Conservation (phyloP, 129 eudicot species). For the Saussurea involucrata region DNA sequence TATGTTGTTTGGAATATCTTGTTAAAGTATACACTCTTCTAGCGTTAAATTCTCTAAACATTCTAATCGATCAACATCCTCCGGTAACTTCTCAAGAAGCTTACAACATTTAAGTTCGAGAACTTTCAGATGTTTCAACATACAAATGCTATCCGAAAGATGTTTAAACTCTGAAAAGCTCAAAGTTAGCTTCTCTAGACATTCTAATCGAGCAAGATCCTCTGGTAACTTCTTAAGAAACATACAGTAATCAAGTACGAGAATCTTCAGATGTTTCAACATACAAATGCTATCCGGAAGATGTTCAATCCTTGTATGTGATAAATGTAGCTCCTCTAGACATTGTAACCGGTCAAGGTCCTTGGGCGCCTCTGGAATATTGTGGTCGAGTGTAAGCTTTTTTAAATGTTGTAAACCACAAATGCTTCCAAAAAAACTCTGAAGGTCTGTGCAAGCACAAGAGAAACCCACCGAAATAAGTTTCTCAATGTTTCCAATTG, state of each 20-base stretch:
- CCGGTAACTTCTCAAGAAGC: too few relatives aligned
- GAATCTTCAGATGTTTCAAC: too few relatives aligned
- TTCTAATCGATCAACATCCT: too few relatives aligned
- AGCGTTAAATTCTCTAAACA: background rate
- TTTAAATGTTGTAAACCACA: constrained; percentile 3
- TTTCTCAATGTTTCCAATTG: background rate
- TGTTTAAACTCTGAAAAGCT: too few relatives aligned
- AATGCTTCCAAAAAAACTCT: background rate
- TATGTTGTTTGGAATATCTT: background rate
- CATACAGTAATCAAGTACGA: too few relatives aligned
- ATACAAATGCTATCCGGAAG: too few relatives aligned
- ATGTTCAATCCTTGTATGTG: too few relatives aligned
- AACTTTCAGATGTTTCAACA: too few relatives aligned
- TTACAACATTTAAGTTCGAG: too few relatives aligned
- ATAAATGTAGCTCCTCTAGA: too few relatives aligned
- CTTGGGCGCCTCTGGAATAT: background rate
- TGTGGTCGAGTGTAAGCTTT: background rate
- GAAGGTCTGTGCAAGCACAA: constrained; percentile 12
- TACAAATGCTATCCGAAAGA: too few relatives aligned
- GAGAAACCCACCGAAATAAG: background rate
- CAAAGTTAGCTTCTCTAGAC: background rate
- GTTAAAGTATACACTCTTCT: background rate
- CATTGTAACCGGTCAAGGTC: background rate
- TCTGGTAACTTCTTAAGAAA: too few relatives aligned
- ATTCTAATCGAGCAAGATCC: background rate